phyloP scores from a whole-genome alignment of 129 eudicot species.

The Daucus carota region DH1_v3.0 NC_030385.2:38037501-38038000 shows the following conservation, averaged over 20 bases:
- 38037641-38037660: conserved; percentile 85
- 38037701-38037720: conserved; percentile 89
- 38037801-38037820: conserved; percentile 73
- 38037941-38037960: conserved; percentile 86
- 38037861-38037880: conserved; percentile 87
- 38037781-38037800: neutral
- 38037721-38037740: conserved; percentile 70
- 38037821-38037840: conserved; percentile 85
- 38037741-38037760: neutral
- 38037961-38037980: conserved; percentile 91
- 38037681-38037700: conserved; percentile 96
- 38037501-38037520: neutral
- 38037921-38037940: conserved; percentile 90
- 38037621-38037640: conserved; percentile 93
- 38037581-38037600: conserved; percentile 74
- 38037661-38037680: conserved; percentile 95
- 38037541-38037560: conserved; percentile 40
- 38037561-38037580: conserved; percentile 35
- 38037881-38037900: conserved; percentile 81
- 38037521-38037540: conserved; percentile 58
- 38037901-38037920: conserved; percentile 69
- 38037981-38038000: conserved; percentile 84
- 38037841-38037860: conserved; percentile 86
- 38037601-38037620: conserved; percentile 95
- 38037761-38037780: neutral